Evolutionary conservation across 208 protist species (phyloP).

Genomic region (Polymyxa betae): DNA sequence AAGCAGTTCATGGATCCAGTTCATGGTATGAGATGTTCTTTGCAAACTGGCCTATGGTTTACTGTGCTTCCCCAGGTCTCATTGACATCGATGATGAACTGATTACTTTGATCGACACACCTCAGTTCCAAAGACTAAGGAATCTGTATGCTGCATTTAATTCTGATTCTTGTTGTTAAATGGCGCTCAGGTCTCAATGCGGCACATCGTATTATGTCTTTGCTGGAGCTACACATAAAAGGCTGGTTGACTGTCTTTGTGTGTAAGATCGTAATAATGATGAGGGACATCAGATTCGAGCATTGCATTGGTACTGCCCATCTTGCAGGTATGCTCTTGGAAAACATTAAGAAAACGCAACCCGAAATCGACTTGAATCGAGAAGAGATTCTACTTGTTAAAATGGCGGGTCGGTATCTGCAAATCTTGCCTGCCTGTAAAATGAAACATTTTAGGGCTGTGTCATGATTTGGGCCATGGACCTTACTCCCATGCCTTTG

Average conservation of each 20-base stretch:
- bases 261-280: background rate
- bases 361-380: background rate
- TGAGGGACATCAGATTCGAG: background rate
- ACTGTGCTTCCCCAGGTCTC: background rate
- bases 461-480: conserved; percentile 73
- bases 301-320: background rate
- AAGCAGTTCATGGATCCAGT: conserved; percentile 44
- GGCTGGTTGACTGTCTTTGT: background rate
- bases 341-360: background rate
- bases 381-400: conserved; percentile 51
- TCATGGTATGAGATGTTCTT: background rate
- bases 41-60: background rate
- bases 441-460: background rate
- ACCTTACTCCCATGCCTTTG: conserved; percentile 69
- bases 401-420: conserved; percentile 56
- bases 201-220: conserved; percentile 55
- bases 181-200: conserved; percentile 57
- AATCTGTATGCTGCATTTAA: conserved; percentile 39
- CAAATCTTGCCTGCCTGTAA: background rate
- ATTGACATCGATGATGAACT: conserved; percentile 54
- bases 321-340: background rate
- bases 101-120: conserved; percentile 69
- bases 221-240: background rate
- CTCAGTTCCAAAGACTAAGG: conserved; percentile 67
- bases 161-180: background rate